Conservation (phyloP, 2,329 filamentous ascomycete genomes). For the Aspergillus caelatus region DNA sequence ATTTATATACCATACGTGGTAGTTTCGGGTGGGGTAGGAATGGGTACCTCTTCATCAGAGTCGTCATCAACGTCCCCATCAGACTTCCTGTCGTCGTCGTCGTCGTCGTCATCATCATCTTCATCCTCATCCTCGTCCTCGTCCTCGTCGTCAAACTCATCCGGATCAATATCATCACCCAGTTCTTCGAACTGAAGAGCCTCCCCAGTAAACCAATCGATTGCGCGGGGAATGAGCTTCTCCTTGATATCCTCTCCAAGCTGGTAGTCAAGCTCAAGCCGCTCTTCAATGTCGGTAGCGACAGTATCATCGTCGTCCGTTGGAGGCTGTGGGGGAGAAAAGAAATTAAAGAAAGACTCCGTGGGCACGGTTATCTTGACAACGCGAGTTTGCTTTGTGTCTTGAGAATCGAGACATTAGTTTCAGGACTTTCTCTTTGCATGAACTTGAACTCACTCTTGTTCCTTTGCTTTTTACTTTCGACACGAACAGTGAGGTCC, state of each 20-base stretch:
- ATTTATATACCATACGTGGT: constrained; percentile 4
- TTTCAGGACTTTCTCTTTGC: not conserved
- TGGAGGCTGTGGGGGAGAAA: constrained; percentile 89
- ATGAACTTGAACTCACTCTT: constrained; percentile 73
- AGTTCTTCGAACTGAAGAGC: constrained; percentile 95
- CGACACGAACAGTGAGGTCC: constrained; percentile 89
- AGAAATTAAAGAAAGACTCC: constrained; percentile 99
- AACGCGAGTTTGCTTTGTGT: constrained; percentile 98
- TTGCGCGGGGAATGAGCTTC: constrained; percentile 96
- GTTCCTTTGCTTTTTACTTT: constrained; percentile 99
- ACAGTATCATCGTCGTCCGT: constrained; percentile 69
- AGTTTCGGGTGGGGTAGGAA: not conserved
- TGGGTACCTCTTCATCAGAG: constrained; percentile 54
- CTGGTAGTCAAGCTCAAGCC: constrained; percentile 97
- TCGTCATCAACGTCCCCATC: constrained; percentile 64
- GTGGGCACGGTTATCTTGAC: constrained; percentile 99
- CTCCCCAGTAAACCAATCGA: constrained; percentile 99
- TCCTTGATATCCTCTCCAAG: constrained; percentile 99
- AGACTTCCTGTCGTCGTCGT: constrained; percentile 81
- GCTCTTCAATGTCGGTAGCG: constrained; percentile 91
- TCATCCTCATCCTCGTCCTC: constrained; percentile 90
- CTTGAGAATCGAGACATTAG: constrained; percentile 51
- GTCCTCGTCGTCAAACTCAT: constrained; percentile 85
- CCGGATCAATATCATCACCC: constrained; percentile 80
- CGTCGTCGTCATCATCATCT: constrained; percentile 78